Evolutionary conservation across 2,329 filamentous ascomycete genomes (phyloP).

Genomic region (Fusarium tanahbumbuense): DNA sequence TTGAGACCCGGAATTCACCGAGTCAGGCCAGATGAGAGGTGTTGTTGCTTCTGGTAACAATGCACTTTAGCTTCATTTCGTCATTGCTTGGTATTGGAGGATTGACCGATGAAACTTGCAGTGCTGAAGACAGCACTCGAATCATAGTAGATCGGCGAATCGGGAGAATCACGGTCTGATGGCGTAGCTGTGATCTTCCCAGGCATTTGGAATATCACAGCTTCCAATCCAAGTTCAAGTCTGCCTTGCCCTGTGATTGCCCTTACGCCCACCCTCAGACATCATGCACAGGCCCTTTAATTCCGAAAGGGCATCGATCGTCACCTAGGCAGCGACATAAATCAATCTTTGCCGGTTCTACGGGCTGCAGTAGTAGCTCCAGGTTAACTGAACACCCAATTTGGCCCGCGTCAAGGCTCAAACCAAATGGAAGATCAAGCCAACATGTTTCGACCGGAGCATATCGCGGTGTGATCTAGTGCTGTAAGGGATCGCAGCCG

Average conservation of each 20-base stretch:
- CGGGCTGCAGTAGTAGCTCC: slow-evolving; percentile 15
- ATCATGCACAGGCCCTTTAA: slow-evolving; percentile 27
- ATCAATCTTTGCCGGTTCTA: slow-evolving; percentile 14
- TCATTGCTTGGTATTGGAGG: slow-evolving; percentile 12
- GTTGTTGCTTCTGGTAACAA: background rate
- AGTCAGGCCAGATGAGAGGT: background rate
- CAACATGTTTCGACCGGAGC: slow-evolving; percentile 15
- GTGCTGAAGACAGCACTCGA: background rate
- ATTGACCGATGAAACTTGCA: slow-evolving; percentile 8
- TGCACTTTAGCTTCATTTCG: background rate
- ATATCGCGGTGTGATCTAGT: slow-evolving; percentile 18
- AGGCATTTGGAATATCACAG: background rate
- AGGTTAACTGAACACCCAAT: slow-evolving; percentile 13
- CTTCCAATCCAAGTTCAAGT: slow-evolving; percentile 10
- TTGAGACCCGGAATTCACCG: background rate
- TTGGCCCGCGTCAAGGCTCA: background rate
- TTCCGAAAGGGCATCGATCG: slow-evolving; percentile 36
- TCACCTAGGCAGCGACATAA: slow-evolving; percentile 38
- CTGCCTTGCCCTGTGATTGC: slow-evolving; percentile 18
- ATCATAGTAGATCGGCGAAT: slow-evolving; percentile 6
- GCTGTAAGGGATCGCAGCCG: slow-evolving; percentile 16
- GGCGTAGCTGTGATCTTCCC: background rate
- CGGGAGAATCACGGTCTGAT: slow-evolving; percentile 2
- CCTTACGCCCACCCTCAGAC: slow-evolving; percentile 9
- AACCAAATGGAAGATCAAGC: background rate